Conservation (phyloP, 345 rosid species). For the Brassica nigra region DNA sequence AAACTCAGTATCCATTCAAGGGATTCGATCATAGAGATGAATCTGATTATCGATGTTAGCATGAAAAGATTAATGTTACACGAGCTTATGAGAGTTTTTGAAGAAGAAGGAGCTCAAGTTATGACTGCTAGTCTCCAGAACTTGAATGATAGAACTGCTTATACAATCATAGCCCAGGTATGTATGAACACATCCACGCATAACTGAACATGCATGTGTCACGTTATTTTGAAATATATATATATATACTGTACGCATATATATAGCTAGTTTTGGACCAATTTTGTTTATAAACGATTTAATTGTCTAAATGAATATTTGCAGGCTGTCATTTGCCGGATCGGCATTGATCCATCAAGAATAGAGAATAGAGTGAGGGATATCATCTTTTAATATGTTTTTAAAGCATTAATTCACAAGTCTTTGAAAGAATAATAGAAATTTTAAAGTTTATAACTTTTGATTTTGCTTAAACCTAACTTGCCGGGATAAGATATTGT, state of each 20-base stretch:
- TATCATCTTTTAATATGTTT: constrained; percentile 6
- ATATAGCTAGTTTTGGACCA: not conserved
- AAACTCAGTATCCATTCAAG: constrained; percentile 21
- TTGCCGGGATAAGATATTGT: not conserved
- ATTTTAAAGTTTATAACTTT: not conserved
- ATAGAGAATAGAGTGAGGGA: constrained; percentile 23
- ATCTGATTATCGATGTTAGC: constrained; percentile 5
- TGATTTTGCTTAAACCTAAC: not conserved
- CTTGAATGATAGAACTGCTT: constrained; percentile 16
- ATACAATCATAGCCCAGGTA: constrained; percentile 25
- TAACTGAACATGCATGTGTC: not conserved
- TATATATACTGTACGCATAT: not conserved
- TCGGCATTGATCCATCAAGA: constrained; percentile 30
- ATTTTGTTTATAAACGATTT: not conserved
- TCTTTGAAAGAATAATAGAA: not conserved
- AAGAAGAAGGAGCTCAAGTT: constrained; percentile 39
- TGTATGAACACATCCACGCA: not conserved
- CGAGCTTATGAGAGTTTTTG: constrained; percentile 28
- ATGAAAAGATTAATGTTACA: constrained; percentile 26
- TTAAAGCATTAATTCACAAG: not conserved
- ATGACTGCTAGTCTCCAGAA: constrained; percentile 27
- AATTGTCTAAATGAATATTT: not conserved
- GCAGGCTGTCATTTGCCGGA: constrained; percentile 35
- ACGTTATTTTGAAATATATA: not conserved
- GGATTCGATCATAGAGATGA: constrained; percentile 35